Evolutionary conservation across 164 flowering plant species (phyloP).

Genomic region (Magnolia changhungtana): DNA sequence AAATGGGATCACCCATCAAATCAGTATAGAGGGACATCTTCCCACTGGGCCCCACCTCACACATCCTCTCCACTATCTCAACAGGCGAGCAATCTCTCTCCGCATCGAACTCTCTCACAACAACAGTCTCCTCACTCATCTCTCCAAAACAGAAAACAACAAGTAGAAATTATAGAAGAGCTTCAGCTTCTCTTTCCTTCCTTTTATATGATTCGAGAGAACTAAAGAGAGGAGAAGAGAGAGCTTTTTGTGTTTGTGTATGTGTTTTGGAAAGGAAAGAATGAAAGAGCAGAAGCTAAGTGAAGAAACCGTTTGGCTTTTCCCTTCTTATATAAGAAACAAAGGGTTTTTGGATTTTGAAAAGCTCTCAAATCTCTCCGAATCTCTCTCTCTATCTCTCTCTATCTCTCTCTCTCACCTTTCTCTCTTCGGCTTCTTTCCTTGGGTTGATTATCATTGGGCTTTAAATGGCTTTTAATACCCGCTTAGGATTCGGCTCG

Average conservation of each 20-base stretch:
- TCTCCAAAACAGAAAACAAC: not conserved
- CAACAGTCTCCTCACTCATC: constrained; percentile 18
- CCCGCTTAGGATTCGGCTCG: not conserved
- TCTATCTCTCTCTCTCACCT: not conserved
- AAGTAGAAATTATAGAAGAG: not conserved
- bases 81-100: constrained; percentile 47
- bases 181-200: not conserved
- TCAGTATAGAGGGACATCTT: constrained; percentile 80
- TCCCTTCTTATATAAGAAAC: not conserved
- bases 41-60: constrained; percentile 84
- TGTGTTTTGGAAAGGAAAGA: not conserved
- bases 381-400: not conserved
- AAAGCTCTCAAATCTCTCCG: not conserved
- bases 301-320: not conserved
- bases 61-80: constrained; percentile 68
- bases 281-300: not conserved
- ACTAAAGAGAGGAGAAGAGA: not conserved
- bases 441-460: constrained; percentile 2
- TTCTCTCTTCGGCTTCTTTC: constrained; percentile 12
- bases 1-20: constrained; percentile 87
- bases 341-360: not conserved
- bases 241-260: not conserved
- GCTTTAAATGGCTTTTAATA: constrained; percentile 2
- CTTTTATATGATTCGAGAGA: not conserved
- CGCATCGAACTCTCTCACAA: constrained; percentile 64